Base-by-base conservation (phyloP, 352 stramenopile species). In the Globisporangium paroecandrum region DNA sequence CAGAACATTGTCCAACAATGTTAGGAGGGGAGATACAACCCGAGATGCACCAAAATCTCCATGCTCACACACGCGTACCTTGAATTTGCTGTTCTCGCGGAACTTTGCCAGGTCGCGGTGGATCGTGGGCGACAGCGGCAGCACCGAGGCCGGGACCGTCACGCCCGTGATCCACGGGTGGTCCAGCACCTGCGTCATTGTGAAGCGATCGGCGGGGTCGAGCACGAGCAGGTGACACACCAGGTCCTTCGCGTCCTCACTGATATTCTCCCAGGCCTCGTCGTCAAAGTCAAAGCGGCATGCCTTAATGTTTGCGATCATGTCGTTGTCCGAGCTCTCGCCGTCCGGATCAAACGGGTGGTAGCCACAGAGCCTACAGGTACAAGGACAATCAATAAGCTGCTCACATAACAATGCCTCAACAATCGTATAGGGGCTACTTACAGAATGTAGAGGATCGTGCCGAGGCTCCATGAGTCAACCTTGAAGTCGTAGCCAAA, bases 381-480 rank as follows among this genome's bases (percentile, higher is more conserved):
- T 18, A 70, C 6, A 59, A 8, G 41, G 15, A 29, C 46, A 7
- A 53, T 54, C 27, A 63, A 43, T 38, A 8, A 58, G 24, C 13
- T 29, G 18, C 36, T 61, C 29, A 22, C 27, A 47, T 32, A 69
- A n/a, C 62, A 12, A 2, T 13, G 56, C 36, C 34, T 66, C 38
- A 53, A 27, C 9, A 62, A 49, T 36, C n/a, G 29, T 8, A 64
- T 38, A 58, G 53, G 73, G 29, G 29, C 73, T 47, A 72, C 75
- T 47, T 62, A 89, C 80, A 96, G 66, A 73, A 94, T 96, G 71
- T 96, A 94, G 57, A 96, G 63, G 49, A 94, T 93, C 2, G 84
- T 91, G 47, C 88, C 88, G n/a, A 96, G 73, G 68, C 87, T 93
- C 89, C 89, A 96, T 38, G 89, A 90, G 55, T 96, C 89, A 22